Evolutionary conservation across 306 rosid species (phyloP).

Genomic region (Arachis hypogaea): DNA sequence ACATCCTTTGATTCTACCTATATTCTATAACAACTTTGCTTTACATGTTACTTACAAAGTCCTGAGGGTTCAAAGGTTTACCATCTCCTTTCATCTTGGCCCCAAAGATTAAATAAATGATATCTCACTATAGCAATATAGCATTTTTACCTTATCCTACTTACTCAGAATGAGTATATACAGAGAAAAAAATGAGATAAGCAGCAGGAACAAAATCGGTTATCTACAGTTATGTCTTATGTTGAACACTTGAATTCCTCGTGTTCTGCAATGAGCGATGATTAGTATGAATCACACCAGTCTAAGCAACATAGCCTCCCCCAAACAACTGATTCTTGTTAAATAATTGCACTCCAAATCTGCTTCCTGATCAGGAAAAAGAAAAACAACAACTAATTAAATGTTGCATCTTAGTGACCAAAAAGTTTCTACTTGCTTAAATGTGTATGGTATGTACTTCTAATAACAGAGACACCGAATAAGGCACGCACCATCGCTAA

Average conservation of each 20-base stretch:
- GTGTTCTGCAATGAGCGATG: constrained; percentile 20
- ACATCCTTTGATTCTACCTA: constrained; percentile 27
- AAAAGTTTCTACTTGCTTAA: constrained; percentile 16
- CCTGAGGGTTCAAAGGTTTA: constrained; percentile 39
- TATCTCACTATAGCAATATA: constrained; percentile 33
- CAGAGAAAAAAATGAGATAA: constrained; percentile 10
- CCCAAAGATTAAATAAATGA: constrained; percentile 44
- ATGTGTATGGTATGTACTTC: constrained; percentile 16
- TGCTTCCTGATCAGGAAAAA: constrained; percentile 28
- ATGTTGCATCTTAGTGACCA: constrained; percentile 3
- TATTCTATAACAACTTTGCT: constrained; percentile 25
- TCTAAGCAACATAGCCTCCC: constrained; percentile 11
- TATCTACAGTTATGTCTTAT: constrained; percentile 45
- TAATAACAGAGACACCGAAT: constrained; percentile 10
- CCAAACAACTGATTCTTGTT: not conserved
- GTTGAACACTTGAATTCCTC: constrained; percentile 38
- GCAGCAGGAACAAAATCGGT: constrained; percentile 24
- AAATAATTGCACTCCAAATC: constrained; percentile 27
- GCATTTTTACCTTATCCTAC: constrained; percentile 37
- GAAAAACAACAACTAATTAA: not conserved
- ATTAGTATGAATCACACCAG: constrained; percentile 16
- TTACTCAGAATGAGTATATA: constrained; percentile 40
- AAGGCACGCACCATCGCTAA: constrained; percentile 37
- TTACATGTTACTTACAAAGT: constrained; percentile 45
- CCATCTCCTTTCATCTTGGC: constrained; percentile 33